Evolutionary conservation across 768 basidiomycete genomes (phyloP), one percentile per base, ranked within the genome.

Genomic region (Amanita rimosa): DNA sequence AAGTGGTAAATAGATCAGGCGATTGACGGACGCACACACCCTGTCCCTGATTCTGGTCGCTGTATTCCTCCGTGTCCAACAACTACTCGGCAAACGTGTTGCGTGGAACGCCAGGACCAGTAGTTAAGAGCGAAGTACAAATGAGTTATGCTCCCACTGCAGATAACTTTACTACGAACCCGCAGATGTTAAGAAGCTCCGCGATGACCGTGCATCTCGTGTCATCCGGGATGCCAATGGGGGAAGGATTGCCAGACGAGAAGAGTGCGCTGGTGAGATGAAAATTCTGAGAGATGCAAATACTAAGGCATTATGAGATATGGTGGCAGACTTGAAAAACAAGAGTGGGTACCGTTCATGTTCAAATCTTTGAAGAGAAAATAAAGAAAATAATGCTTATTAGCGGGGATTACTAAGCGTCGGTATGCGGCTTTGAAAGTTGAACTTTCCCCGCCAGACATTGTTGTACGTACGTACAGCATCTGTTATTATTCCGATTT

Each of bases 1-100:
- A 19, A 14, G 36, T 11, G 9, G 14, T 21, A 10, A 21, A 4
- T 19, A 21, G 7, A 29, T 19, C 37, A 42, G 26, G 21, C 10
- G 9, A 44, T 26, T 17, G 38, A 16, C 21, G 16, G 34, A 51
- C 50, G 43, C 42, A 54, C 61, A 53, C 49, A 63, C 62, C 62
- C 61, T 21, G 58, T 60, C 46, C 62, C 61, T 44, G 61, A 55
- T 33, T 50, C 50, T 34, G 61, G 62, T 17, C 62, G 55, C 31
- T 57, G 55, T 26, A 62, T 58, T 37, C 53, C 57, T 31, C 44
- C 51, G 36, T 60, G 59, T 41, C 36, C 37, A 3, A n/a, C 36
- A 17, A 50, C 58, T 57, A 13, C 29, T 17, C 14, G n/a, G 35
- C 39, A 22, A 33, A n/a, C n/a, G n/a, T n/a, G n/a, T n/a, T n/a